phyloP scores from a whole-genome alignment of 2,329 filamentous ascomycete genomes.

The Apiospora saccharicola region DNA sequence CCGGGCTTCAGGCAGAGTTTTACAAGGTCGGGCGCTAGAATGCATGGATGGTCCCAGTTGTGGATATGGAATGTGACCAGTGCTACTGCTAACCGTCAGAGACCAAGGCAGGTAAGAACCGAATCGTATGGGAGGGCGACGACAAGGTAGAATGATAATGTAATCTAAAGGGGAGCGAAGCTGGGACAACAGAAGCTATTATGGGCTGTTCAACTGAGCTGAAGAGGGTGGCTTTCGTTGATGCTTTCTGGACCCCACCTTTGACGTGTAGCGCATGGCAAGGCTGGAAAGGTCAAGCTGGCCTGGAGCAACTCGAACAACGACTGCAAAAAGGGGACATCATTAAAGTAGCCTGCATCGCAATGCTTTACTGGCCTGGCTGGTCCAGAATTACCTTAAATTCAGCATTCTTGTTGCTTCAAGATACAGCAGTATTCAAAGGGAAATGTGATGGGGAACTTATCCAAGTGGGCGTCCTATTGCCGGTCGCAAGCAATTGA shows the following conservation, averaged over 20 bases:
- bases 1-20: not conserved
- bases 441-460: too few relatives aligned
- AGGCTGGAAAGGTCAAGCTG: not conserved
- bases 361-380: too few relatives aligned
- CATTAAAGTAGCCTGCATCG: too few relatives aligned
- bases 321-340: too few relatives aligned
- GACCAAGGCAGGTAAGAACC: not conserved
- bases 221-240: too few relatives aligned
- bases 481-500: too few relatives aligned
- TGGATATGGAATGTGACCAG: not conserved
- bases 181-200: not conserved
- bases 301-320: not conserved
- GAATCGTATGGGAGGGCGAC: not conserved
- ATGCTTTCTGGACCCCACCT: not conserved
- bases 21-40: not conserved
- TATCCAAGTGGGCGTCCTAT: too few relatives aligned
- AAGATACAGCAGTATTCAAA: too few relatives aligned
- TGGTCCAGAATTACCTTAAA: too few relatives aligned
- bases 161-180: not conserved
- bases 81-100: not conserved
- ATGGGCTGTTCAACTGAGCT: not conserved
- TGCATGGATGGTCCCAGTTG: conserved; percentile 8
- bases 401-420: too few relatives aligned
- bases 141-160: not conserved
- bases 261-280: not conserved